These are phyloP conservation scores for Bondarzewia mesenterica DNA, from an alignment of 1,284 basidiomycete genomes.

Conservation along the genomic window DNA sequence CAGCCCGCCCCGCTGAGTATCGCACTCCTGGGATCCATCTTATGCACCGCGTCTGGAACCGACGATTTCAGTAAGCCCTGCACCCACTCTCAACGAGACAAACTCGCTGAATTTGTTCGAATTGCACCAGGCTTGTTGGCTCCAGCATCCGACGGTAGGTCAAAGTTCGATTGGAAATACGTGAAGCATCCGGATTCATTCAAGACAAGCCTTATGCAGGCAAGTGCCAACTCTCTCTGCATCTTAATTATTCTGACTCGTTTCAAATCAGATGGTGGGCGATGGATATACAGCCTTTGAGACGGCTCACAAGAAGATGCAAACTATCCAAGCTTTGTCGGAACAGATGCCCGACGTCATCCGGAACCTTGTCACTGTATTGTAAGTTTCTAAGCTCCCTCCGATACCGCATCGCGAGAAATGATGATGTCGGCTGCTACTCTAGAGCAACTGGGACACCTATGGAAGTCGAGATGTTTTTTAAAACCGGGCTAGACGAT, in stretches of 20 bases:
- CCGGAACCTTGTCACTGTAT: slow-evolving; percentile 5
- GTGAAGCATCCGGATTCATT: slow-evolving; percentile 5
- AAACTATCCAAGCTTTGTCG: slow-evolving; percentile 8
- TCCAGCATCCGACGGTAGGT: neutral
- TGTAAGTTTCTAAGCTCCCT: neutral
- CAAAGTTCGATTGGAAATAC: slow-evolving; percentile 1
- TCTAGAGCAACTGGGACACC: slow-evolving; percentile 1
- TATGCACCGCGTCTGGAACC: slow-evolving; percentile 6
- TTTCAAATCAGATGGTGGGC: slow-evolving; percentile 5
- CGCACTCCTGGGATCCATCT: slow-evolving; percentile 7
- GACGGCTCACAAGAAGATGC: slow-evolving; percentile 8
- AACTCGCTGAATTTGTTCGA: neutral
- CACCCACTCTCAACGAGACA: neutral
- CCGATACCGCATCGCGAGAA: too few relatives aligned
- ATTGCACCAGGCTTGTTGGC: neutral
- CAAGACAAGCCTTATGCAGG: slow-evolving; percentile 6
- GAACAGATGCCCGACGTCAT: slow-evolving; percentile 9
- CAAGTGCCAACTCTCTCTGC: neutral
- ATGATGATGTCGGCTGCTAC: neutral
- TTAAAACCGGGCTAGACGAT: slow-evolving; percentile 1
- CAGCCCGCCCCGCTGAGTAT: slow-evolving; percentile 11
- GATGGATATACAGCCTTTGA: slow-evolving; percentile 7
- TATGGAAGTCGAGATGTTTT: slow-evolving; percentile 1
- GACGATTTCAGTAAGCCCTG: slow-evolving; percentile 7
- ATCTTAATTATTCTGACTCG: too few relatives aligned